Base-by-base conservation (phyloP, 139 green algal genomes). In the Chlorella ohadii region DNA sequence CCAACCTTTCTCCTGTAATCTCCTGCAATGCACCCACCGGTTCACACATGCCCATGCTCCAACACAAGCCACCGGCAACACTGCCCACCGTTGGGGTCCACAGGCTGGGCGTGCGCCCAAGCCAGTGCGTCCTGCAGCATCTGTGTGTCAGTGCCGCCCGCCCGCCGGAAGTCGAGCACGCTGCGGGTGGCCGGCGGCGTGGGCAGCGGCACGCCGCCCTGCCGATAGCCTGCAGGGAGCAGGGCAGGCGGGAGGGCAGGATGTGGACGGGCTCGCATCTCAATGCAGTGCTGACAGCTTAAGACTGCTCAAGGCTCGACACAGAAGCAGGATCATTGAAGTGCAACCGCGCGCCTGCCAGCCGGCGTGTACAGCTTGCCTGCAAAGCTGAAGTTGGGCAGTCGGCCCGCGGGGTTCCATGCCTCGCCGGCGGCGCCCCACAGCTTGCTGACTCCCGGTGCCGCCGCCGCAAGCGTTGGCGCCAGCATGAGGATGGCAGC, bases 301-400 rank as follows among this genome's bases (percentile, higher is more conserved):
- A n/a, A n/a, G n/a, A n/a, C n/a, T n/a, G n/a, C n/a, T n/a, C n/a
- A n/a, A n/a, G n/a, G n/a, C n/a, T n/a, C n/a, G n/a, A n/a, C n/a
- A n/a, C n/a, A n/a, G n/a, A n/a, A n/a, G n/a, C n/a, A n/a, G n/a
- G n/a, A n/a, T n/a, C n/a, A n/a, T n/a, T n/a, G n/a, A n/a, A n/a
- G n/a, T n/a, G n/a, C n/a, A n/a, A n/a, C n/a, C n/a, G n/a, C n/a
- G n/a, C n/a, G n/a, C n/a, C n/a, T n/a, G n/a, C n/a, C n/a, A n/a
- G n/a, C n/a, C n/a, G n/a, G n/a, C n/a, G n/a, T n/a, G n/a, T n/a
- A n/a, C n/a, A n/a, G n/a, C 33, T 44, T 9, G 23, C 68, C 68
- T 55, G 68, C 68, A 56, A 57, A 75, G 68, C 68, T 75, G 12
- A 75, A 75, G 38, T 75, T 38, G 38, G 38, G 36, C 38, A 75